Base-by-base conservation (phyloP, 176 grass and related monocot genomes). In the Melocanna baccifera region DNA sequence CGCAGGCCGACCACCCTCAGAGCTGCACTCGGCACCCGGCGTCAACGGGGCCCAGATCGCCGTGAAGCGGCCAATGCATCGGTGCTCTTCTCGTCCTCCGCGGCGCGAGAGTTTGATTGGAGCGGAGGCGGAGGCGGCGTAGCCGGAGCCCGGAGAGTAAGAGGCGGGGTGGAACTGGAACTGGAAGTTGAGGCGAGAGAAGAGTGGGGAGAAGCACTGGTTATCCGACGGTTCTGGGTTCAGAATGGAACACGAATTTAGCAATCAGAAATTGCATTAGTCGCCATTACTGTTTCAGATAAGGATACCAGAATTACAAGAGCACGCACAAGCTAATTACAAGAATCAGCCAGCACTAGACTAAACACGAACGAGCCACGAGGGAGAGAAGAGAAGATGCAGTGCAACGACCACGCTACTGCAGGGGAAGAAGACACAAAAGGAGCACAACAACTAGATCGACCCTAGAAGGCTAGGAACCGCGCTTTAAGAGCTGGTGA, bases 401-500 rank as follows among this genome's bases (percentile, higher is more conserved):
- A 76, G n/a, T 22, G 55, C 56, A 22, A 29, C 1, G 9, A 25
- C 43, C 19, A 46, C 55, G 4, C 9, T 23, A 41, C 30, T 28
- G 20, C 34, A 8, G 12, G 0, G 0, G 11, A 9, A 5, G 10
- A 9, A 14, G 22, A 11, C 23, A 9, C 8, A 4, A 20, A 1
- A 6, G 18, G 37, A 48, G 16, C 34, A 10, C 0, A 0, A 1
- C 18, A 0, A 0, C 0, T 20, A 16, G 9, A 22, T 29, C 55
- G 52, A 55, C 9, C 52, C 52, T 11, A 23, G 3, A 11, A 57
- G 3, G 3, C 55, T 9, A 58, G 55, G 9, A 23, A 10, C 22
- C 3, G 55, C 55, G 3, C 20, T 2, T 68, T 87, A 87, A 23
- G 85, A 56, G 69, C 69, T 73, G 61, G 87, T 94, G 89, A 91